A percentile compares a stretch with the other conserved stretches of the same genome.
Evolutionary conservation across 441 rosid species (phyloP).

Genomic region (Pelargonium citronellum): DNA sequence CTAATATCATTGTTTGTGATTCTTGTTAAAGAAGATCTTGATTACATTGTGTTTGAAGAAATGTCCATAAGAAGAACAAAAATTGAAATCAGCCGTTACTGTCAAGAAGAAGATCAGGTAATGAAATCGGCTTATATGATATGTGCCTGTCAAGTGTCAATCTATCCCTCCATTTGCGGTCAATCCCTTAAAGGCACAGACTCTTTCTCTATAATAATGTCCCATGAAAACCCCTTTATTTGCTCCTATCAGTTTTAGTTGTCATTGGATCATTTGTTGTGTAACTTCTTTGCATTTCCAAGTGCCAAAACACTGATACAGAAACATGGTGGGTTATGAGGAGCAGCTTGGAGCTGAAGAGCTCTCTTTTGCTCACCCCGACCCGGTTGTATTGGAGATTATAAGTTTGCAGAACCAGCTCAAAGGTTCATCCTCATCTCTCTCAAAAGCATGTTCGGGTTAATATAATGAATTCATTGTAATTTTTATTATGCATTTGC

Average conservation of each 20-base stretch:
- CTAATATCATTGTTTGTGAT: not conserved
- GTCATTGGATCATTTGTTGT: not conserved
- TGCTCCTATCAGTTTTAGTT: not conserved
- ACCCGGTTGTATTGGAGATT: conserved; percentile 59
- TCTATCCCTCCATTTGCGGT: conserved; percentile 36
- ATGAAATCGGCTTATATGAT: conserved; percentile 32
- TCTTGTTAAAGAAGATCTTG: not conserved
- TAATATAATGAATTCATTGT: not conserved
- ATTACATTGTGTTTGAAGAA: conserved; percentile 1
- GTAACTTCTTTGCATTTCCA: not conserved
- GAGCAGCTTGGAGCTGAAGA: conserved; percentile 29
- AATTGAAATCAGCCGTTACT: conserved; percentile 20
- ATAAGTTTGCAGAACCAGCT: conserved; percentile 62
- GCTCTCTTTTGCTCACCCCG: conserved; percentile 35
- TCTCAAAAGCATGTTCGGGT: not conserved
- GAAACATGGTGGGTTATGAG: conserved; percentile 36
- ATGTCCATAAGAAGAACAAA: not conserved
- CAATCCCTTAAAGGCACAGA: conserved; percentile 53
- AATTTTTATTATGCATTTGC: no score
- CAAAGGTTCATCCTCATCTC: conserved; percentile 39
- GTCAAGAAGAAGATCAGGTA: conserved; percentile 22
- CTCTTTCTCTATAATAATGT: conserved; percentile 25
- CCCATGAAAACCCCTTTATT: conserved; percentile 16
- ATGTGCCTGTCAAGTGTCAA: conserved; percentile 13
- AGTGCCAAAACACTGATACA: not conserved